Conservation (phyloP, 139 green algal species). For the Ostreobium quekettii region DNA sequence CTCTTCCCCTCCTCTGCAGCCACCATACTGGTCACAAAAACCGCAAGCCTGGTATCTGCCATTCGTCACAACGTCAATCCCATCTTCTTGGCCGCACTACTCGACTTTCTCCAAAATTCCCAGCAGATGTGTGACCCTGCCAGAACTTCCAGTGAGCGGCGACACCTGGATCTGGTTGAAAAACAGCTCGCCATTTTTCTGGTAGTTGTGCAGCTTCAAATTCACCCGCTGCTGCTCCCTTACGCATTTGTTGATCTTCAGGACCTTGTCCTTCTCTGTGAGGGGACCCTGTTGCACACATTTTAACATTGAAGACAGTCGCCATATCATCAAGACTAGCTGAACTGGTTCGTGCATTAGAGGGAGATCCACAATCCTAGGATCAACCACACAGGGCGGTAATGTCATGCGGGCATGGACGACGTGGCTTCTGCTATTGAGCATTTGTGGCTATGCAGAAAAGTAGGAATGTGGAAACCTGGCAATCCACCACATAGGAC, state of each 20-base stretch:
- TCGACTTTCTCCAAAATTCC: slow-evolving; percentile 2
- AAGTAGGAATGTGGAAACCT: no score
- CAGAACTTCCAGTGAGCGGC: not conserved
- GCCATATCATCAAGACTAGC: not conserved
- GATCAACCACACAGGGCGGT: no score
- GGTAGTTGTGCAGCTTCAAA: not conserved
- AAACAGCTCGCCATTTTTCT: not conserved
- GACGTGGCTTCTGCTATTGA: no score
- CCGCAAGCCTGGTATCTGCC: not conserved
- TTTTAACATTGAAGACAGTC: not conserved
- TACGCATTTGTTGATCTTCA: not conserved
- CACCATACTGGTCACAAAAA: not conserved
- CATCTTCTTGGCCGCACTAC: not conserved
- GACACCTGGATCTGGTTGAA: not conserved
- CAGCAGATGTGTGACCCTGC: not conserved
- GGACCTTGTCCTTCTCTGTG: not conserved
- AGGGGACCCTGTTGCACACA: not conserved
- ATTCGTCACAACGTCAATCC: not conserved
- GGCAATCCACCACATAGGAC: no score
- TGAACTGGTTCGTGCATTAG: no score
- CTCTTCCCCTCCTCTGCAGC: no score
- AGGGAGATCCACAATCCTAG: no score
- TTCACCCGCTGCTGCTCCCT: not conserved
- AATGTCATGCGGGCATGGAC: no score
- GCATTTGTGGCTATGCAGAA: no score